Evolutionary conservation across 192 early-diverging fungal genomes (phyloP).

Genomic region (Helicostylum pulchrum): DNA sequence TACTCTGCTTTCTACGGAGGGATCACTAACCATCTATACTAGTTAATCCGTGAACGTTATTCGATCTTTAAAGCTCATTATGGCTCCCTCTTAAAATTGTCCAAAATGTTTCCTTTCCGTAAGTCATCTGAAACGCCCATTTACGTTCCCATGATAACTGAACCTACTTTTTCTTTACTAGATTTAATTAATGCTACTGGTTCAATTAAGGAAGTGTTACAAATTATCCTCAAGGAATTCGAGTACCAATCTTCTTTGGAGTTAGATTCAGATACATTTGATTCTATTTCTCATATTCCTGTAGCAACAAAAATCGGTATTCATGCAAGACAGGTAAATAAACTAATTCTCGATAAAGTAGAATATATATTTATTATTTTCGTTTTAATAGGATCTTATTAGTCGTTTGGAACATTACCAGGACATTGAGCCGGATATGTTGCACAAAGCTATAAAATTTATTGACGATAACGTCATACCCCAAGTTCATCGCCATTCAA

Average conservation of each 20-base stretch:
- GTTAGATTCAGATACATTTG: conserved; percentile 44
- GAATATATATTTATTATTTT: background rate
- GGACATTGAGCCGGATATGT: conserved; percentile 42
- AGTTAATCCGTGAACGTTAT: conserved; percentile 55
- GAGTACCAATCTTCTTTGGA: conserved; percentile 57
- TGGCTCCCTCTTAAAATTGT: conserved; percentile 48
- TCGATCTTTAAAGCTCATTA: conserved; percentile 58
- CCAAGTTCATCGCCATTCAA: conserved; percentile 48
- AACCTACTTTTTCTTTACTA: conserved; percentile 7
- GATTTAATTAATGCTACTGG: conserved; percentile 58
- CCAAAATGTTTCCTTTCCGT: conserved; percentile 60
- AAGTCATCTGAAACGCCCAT: conserved; percentile 26
- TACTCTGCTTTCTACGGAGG: background rate
- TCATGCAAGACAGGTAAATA: conserved; percentile 44
- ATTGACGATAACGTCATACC: conserved; percentile 49
- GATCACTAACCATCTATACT: background rate
- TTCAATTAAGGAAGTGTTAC: conserved; percentile 53
- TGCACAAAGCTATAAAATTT: conserved; percentile 45
- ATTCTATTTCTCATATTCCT: conserved; percentile 56
- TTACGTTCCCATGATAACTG: background rate
- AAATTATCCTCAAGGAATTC: conserved; percentile 56
- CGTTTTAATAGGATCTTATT: conserved; percentile 45
- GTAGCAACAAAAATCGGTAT: conserved; percentile 57
- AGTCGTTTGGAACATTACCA: conserved; percentile 53
- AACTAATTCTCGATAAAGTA: background rate